Percentiles rank a stretch among this genome's conserved stretches.
phyloP scores from a whole-genome alignment of 257 asterid genomes.

The Orobanche coerulescens region DNA sequence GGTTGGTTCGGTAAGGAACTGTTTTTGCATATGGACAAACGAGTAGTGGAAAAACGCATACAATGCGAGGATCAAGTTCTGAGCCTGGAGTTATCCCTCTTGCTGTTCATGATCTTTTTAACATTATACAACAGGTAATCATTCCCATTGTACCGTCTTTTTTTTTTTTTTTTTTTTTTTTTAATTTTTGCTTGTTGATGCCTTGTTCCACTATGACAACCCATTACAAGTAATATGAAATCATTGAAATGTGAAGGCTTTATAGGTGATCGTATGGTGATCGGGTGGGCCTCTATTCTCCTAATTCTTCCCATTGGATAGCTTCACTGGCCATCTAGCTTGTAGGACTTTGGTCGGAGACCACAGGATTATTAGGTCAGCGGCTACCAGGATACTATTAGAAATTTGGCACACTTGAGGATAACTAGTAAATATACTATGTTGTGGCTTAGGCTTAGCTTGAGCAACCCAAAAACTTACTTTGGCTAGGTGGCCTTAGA shows the following conservation, averaged over 20 bases:
- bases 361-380: neutral
- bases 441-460: neutral
- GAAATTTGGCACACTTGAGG: neutral
- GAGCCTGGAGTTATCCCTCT: constrained; percentile 95
- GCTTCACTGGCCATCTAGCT: neutral
- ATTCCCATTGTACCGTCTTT: neutral
- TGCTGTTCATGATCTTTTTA: constrained; percentile 69
- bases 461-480: neutral
- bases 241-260: no score
- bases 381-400: neutral
- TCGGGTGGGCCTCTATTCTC: no score
- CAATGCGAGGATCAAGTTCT: constrained; percentile 84
- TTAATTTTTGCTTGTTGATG: neutral
- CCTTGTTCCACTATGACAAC: neutral
- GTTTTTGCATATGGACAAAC: constrained; percentile 99
- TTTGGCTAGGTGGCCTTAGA: neutral
- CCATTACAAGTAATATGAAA: neutral
- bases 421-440: neutral
- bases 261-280: no score
- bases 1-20: constrained; percentile 46
- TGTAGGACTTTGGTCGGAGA: constrained; percentile 11
- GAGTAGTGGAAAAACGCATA: constrained; percentile 91
- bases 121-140: constrained; percentile 64
- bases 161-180: neutral
- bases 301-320: no score